A percentile compares a stretch with the other conserved stretches of the same genome.
phyloP scores from a whole-genome alignment of 192 early-diverging fungal species.

The Coemansia sp. region DNA sequence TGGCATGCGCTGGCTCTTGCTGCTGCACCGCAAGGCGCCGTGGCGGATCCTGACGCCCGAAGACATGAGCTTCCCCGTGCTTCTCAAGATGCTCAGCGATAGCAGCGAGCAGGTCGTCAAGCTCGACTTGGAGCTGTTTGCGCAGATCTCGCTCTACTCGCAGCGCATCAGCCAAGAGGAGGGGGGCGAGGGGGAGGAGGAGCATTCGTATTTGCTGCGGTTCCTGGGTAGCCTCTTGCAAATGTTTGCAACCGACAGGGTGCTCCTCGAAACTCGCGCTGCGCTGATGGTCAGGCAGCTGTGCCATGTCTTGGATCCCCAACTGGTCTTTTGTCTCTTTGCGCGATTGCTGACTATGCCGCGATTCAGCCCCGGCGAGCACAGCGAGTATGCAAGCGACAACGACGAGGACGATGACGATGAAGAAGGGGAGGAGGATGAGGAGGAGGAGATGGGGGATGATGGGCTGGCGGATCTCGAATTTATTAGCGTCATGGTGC shows the following conservation, averaged over 20 bases:
- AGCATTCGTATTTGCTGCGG: constrained; percentile 69
- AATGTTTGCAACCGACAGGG: constrained; percentile 87
- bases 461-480: constrained; percentile 59
- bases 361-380: constrained; percentile 14
- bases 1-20: constrained; percentile 95
- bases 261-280: constrained; percentile 87
- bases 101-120: constrained; percentile 94
- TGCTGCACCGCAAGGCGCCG: constrained; percentile 94
- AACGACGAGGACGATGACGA: constrained; percentile 1
- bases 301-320: constrained; percentile 87
- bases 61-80: constrained; percentile 82
- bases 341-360: constrained; percentile 81
- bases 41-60: constrained; percentile 84
- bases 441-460: too few species aligned
- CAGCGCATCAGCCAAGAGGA: constrained; percentile 11
- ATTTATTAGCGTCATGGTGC: constrained; percentile 97
- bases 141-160: constrained; percentile 89
- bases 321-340: constrained; percentile 87
- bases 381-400: background rate
- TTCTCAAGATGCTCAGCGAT: constrained; percentile 93
- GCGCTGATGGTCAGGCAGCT: constrained; percentile 93
- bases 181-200: constrained; percentile 9
- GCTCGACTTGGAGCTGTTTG: constrained; percentile 90
- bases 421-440: background rate
- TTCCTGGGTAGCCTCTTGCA: constrained; percentile 92